These are phyloP conservation scores for Pseudisothecium myosuroides DNA, from an alignment of 225 moss, liverwort and hornwort species.

Conservation along the genomic window DNA sequence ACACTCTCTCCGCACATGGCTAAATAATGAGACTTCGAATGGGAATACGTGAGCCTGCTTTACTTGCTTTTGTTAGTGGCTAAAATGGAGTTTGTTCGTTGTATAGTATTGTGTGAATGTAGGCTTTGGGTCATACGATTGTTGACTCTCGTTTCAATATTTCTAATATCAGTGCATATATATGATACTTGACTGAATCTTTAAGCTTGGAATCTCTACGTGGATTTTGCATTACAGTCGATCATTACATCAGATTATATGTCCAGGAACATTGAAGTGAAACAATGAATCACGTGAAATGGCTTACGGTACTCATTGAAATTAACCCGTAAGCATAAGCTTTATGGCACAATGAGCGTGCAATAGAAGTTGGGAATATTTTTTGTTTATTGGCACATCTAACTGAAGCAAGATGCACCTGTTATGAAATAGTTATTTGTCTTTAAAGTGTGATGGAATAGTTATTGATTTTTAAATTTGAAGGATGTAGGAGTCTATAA, in stretches of 20 bases:
- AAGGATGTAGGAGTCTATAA: not conserved
- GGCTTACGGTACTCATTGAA: not conserved
- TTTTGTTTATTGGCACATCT: not conserved
- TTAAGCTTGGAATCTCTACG: not conserved
- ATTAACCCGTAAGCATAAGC: not conserved
- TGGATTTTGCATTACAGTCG: not conserved
- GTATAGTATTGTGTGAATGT: not conserved
- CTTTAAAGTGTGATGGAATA: not conserved
- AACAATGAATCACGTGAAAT: not conserved
- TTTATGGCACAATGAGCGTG: not conserved
- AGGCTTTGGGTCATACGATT: not conserved
- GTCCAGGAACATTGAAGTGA: not conserved
- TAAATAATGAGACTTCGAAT: conserved; percentile 3
- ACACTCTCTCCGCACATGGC: conserved; percentile 23
- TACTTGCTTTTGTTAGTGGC: not conserved
- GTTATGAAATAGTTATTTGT: not conserved
- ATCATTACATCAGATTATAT: not conserved
- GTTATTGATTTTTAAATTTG: not conserved
- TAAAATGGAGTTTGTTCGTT: not conserved
- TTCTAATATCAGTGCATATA: not conserved
- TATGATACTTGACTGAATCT: not conserved
- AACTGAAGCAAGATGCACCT: not conserved
- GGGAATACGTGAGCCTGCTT: not conserved
- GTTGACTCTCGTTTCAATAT: not conserved
- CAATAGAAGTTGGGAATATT: not conserved